These are phyloP conservation scores for Zychaea mexicana DNA, from an alignment of 371 early-diverging fungal genomes.

Conservation along the genomic window DNA sequence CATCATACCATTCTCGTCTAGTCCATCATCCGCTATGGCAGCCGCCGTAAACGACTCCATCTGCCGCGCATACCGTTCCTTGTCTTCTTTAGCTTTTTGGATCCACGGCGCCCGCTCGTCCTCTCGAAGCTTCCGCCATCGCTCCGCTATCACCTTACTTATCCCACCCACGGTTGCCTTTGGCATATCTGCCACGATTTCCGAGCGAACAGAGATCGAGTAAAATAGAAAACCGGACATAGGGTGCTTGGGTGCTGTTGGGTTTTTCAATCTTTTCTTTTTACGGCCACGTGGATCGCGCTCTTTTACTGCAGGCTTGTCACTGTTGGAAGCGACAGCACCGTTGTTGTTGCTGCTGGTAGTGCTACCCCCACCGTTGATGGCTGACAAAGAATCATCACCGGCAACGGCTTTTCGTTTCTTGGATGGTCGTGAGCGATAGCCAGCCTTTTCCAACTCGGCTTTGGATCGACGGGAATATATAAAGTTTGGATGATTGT, in stretches of 20 bases:
- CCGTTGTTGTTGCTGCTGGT: conserved; percentile 10
- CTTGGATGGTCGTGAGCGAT: conserved; percentile 25
- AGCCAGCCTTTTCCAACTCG: conserved; percentile 54
- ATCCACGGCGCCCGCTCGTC: conserved; percentile 61
- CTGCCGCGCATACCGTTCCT: conserved; percentile 74
- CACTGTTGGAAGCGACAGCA: conserved; percentile 10
- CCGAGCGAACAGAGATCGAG: conserved; percentile 60
- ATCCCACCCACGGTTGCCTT: conserved; percentile 65
- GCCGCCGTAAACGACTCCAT: conserved; percentile 38
- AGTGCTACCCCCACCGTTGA: not conserved
- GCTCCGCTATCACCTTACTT: conserved; percentile 63
- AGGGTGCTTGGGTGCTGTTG: conserved; percentile 77
- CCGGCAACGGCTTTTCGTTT: conserved; percentile 17
- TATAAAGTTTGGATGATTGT: conserved; percentile 63
- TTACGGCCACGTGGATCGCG: conserved; percentile 55
- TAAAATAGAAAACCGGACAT: conserved; percentile 78
- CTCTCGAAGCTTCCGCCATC: conserved; percentile 63
- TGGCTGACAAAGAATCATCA: conserved; percentile 1
- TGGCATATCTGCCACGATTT: conserved; percentile 56
- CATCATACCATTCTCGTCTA: not conserved
- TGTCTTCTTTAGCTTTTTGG: conserved; percentile 66
- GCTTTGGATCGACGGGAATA: conserved; percentile 68
- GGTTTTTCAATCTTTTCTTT: conserved; percentile 64
- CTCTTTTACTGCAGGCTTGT: conserved; percentile 17
- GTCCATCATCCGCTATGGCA: not conserved